Percentiles rank a stretch among this genome's conserved stretches.
Evolutionary conservation across 1,284 basidiomycete species (phyloP).

Genomic region (Puccinia triticina): DNA sequence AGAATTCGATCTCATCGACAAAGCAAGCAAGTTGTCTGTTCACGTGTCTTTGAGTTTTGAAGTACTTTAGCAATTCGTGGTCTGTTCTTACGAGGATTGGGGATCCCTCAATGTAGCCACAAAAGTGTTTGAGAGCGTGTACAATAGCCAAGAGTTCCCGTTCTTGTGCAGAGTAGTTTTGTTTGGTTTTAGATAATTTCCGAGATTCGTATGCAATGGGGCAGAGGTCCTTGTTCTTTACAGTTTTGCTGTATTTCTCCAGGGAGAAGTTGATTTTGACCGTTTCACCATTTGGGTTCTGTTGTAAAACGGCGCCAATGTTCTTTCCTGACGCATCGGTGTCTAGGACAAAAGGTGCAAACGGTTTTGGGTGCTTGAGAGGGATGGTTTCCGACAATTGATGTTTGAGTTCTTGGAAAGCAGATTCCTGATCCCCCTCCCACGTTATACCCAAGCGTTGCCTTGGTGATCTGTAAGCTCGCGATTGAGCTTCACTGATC

Average conservation of each 20-base stretch:
- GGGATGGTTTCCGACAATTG: neutral
- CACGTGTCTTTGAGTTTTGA: constrained; percentile 30
- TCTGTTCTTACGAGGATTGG: constrained; percentile 22
- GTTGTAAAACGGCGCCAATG: constrained; percentile 32
- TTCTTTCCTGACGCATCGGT: constrained; percentile 10
- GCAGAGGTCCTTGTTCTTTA: constrained; percentile 1
- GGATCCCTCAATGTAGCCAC: constrained; percentile 28
- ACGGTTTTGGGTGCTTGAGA: constrained; percentile 10
- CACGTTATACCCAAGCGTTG: neutral
- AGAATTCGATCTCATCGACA: no score
- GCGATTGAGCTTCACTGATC: no score
- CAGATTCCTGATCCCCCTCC: neutral
- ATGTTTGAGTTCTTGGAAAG: constrained; percentile 12
- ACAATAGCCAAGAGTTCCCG: constrained; percentile 26
- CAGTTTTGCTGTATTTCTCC: neutral
- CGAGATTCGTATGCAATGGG: constrained; percentile 27
- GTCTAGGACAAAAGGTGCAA: no score
- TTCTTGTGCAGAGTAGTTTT: no score
- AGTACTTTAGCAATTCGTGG: constrained; percentile 32
- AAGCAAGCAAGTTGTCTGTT: neutral
- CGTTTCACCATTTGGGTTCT: neutral
- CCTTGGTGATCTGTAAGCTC: no score
- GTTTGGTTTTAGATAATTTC: constrained; percentile 28
- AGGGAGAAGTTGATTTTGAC: neutral
- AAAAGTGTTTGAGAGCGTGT: constrained; percentile 28